phyloP scores from a whole-genome alignment of 1,284 basidiomycete species.

The Coriolopsis trogii region DNA sequence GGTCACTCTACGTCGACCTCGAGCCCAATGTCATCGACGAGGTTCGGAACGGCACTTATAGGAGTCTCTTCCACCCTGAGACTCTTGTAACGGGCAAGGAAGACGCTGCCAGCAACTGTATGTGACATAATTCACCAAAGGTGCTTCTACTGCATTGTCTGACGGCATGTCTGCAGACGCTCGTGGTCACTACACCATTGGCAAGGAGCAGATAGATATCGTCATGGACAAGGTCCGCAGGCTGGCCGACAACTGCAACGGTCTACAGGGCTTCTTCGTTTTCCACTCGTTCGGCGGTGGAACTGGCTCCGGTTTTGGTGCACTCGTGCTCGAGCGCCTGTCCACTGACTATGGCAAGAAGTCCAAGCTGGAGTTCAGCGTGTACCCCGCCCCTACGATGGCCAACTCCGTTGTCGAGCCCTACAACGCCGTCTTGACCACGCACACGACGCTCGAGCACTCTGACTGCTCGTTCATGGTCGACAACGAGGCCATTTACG shows the following conservation, averaged over 20 bases:
- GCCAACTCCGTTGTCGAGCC: conserved; percentile 98
- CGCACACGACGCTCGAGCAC: conserved; percentile 98
- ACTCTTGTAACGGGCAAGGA: conserved; percentile 98
- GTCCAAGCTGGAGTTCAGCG: conserved; percentile 98
- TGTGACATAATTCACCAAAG: conserved; percentile 29
- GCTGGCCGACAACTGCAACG: conserved; percentile 96
- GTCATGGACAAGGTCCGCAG: conserved; percentile 98
- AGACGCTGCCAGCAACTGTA: conserved; percentile 99
- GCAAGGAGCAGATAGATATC: conserved; percentile 91
- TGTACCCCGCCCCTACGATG: conserved; percentile 95
- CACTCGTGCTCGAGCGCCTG: conserved; percentile 94
- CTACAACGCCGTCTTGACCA: conserved; percentile 98
- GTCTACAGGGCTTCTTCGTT: conserved; percentile 99
- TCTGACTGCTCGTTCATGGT: conserved; percentile 99
- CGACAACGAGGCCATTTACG: conserved; percentile 95
- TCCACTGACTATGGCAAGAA: conserved; percentile 99
- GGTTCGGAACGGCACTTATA: conserved; percentile 94
- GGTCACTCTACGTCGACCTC: conserved; percentile 96
- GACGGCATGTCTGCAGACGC: conserved; percentile 62
- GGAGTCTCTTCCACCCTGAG: conserved; percentile 98
- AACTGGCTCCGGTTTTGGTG: conserved; percentile 99
- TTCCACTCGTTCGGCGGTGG: conserved; percentile 99
- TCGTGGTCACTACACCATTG: conserved; percentile 97
- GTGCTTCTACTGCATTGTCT: conserved; percentile 1
- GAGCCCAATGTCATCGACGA: conserved; percentile 99